A percentile compares a stretch with the other conserved stretches of the same genome.
Evolutionary conservation across 2,329 filamentous ascomycete genomes (phyloP).

Genomic region (Leptosphaerulina australis): DNA sequence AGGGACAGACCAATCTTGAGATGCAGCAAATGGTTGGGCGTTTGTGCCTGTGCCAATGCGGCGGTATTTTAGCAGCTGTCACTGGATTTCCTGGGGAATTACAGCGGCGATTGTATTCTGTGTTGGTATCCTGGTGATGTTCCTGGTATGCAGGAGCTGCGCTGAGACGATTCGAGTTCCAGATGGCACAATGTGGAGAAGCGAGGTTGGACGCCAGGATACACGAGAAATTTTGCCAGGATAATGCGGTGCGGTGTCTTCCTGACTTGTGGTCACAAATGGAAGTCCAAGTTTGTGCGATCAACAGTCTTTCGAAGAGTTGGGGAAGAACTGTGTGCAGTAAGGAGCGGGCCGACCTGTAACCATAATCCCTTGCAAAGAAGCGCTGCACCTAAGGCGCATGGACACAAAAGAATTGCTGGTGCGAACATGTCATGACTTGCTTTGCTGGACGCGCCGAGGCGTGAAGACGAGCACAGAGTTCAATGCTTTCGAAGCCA

Average conservation of each 20-base stretch:
- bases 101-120: conserved; percentile 12
- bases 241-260: conserved; percentile 11
- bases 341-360: conserved; percentile 26
- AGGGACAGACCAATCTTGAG: neutral
- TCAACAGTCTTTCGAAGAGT: conserved; percentile 25
- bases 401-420: conserved; percentile 23
- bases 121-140: conserved; percentile 19
- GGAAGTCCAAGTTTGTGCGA: conserved; percentile 13
- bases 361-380: conserved; percentile 29
- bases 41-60: conserved; percentile 22
- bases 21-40: neutral
- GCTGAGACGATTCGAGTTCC: conserved; percentile 46
- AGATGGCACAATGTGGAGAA: conserved; percentile 21
- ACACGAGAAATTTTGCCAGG: conserved; percentile 10
- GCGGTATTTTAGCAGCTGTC: conserved; percentile 16
- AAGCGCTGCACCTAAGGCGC: conserved; percentile 30
- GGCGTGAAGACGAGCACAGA: conserved; percentile 33
- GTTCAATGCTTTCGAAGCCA: conserved; percentile 30
- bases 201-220: conserved; percentile 6
- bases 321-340: conserved; percentile 29
- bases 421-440: conserved; percentile 29
- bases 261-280: conserved; percentile 20
- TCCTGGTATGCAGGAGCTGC: conserved; percentile 38
- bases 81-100: conserved; percentile 15
- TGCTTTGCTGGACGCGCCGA: conserved; percentile 37